These are phyloP conservation scores for Homolaphlyctis polyrhiza DNA, from an alignment of 371 early-diverging fungal species.

Conservation along the genomic window DNA sequence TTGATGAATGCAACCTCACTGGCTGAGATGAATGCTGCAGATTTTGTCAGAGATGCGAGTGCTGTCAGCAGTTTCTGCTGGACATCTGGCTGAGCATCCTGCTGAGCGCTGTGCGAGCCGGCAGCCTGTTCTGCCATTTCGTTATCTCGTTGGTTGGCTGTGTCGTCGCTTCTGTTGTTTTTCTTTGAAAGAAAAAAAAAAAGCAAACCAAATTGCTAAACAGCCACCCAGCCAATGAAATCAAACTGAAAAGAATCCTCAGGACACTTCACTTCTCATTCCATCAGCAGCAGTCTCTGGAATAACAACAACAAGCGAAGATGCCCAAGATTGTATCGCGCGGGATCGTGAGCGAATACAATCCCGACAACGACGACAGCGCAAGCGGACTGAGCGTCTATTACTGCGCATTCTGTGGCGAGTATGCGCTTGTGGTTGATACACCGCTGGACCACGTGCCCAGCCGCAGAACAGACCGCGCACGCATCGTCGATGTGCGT, in stretches of 20 bases:
- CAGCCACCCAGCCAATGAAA: no score
- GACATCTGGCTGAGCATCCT: no score
- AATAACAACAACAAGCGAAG: no score
- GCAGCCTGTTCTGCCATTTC: no score
- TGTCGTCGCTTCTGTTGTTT: no score
- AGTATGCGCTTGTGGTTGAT: constrained; percentile 50
- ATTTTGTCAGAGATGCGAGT: constrained; percentile 30
- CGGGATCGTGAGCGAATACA: not conserved
- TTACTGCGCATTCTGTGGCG: constrained; percentile 65
- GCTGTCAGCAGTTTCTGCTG: constrained; percentile 13
- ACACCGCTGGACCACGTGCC: constrained; percentile 55
- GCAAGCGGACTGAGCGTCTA: constrained; percentile 54
- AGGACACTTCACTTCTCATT: no score
- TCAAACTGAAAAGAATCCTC: no score
- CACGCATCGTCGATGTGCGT: constrained; percentile 47
- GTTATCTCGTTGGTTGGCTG: no score
- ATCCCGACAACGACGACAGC: constrained; percentile 36
- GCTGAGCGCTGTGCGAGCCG: no score
- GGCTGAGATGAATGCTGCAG: constrained; percentile 55
- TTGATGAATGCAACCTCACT: constrained; percentile 65
- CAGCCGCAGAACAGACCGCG: constrained; percentile 57
- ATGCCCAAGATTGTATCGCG: constrained; percentile 4
- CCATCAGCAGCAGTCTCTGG: no score
- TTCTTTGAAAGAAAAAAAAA: no score
- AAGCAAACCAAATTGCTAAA: no score